These are phyloP conservation scores for Cylindrotheca fusiformis DNA, from an alignment of 108 stramenopile species.

Conservation along the genomic window DNA sequence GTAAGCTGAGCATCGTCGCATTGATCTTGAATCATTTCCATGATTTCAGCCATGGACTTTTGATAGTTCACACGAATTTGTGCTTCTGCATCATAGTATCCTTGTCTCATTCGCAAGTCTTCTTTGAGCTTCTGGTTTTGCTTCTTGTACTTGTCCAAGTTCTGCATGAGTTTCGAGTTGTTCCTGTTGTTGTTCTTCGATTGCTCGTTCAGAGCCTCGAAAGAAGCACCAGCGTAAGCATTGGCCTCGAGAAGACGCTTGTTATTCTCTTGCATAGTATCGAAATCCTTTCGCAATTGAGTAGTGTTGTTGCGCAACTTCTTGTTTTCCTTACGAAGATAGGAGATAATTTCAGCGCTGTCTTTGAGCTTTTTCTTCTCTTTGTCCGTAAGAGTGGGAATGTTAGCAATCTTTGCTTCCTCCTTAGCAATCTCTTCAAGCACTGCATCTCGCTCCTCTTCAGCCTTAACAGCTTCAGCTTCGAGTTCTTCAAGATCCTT, in stretches of 20 bases:
- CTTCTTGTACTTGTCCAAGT: slow-evolving; percentile 48
- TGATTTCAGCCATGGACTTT: slow-evolving; percentile 59
- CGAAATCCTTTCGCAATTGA: slow-evolving; percentile 47
- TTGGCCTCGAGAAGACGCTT: slow-evolving; percentile 60
- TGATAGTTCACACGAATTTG: slow-evolving; percentile 58
- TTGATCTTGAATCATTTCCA: slow-evolving; percentile 59
- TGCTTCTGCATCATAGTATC: slow-evolving; percentile 67
- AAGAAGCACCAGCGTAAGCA: slow-evolving; percentile 56
- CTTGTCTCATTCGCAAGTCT: slow-evolving; percentile 69
- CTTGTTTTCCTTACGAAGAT: slow-evolving; percentile 57
- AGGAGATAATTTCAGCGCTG: slow-evolving; percentile 46
- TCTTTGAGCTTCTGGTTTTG: slow-evolving; percentile 55
- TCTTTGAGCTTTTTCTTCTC: slow-evolving; percentile 49
- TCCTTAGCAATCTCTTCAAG: slow-evolving; percentile 38
- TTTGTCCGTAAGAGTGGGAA: slow-evolving; percentile 34
- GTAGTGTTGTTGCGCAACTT: slow-evolving; percentile 37
- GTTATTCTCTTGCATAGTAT: slow-evolving; percentile 52
- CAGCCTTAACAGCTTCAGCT: slow-evolving; percentile 28
- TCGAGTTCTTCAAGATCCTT: slow-evolving; percentile 30
- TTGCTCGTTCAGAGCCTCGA: slow-evolving; percentile 59
- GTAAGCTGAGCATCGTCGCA: slow-evolving; percentile 58
- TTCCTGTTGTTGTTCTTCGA: slow-evolving; percentile 57
- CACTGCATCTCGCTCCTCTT: slow-evolving; percentile 25
- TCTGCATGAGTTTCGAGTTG: slow-evolving; percentile 50
- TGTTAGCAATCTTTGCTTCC: slow-evolving; percentile 38